Percentiles rank a stretch among this genome's conserved stretches.
phyloP scores from a whole-genome alignment of 2,329 filamentous ascomycete species.

The Byssochlamys sp. region DNA sequence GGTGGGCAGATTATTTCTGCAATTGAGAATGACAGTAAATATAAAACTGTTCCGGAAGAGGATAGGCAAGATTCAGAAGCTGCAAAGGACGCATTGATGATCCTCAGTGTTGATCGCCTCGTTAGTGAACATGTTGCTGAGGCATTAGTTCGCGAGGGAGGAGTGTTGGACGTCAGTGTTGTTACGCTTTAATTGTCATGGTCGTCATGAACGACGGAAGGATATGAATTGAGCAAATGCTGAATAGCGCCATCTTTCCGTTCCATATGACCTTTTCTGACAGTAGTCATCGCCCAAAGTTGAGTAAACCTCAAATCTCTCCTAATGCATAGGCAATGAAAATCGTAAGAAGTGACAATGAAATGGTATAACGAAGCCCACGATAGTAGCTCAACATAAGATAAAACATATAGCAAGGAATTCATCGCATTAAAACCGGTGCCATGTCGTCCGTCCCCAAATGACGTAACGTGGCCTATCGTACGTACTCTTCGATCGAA shows the following conservation, averaged over 20 bases:
- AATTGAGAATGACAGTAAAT: background rate
- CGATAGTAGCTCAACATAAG: background rate
- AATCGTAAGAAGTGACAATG: background rate
- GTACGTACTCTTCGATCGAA: no score
- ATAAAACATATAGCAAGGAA: background rate
- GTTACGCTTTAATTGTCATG: conserved; percentile 35
- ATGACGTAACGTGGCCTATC: no score
- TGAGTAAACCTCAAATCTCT: background rate
- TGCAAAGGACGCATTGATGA: conserved; percentile 67
- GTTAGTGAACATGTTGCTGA: conserved; percentile 49
- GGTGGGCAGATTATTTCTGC: background rate
- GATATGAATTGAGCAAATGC: no score
- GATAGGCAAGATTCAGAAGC: conserved; percentile 17
- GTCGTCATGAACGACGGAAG: no score
- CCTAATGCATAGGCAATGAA: background rate
- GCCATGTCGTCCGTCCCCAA: background rate
- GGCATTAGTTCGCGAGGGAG: conserved; percentile 40
- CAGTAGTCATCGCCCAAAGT: background rate
- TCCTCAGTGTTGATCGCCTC: conserved; percentile 60
- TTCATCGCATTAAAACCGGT: background rate
- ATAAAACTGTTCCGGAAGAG: conserved; percentile 10
- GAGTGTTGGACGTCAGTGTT: conserved; percentile 45
- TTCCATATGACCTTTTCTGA: background rate
- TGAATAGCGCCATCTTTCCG: background rate
- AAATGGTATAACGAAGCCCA: background rate